Evolutionary conservation across 2,329 filamentous ascomycete species (phyloP).

Genomic region (Cercospora sp.): DNA sequence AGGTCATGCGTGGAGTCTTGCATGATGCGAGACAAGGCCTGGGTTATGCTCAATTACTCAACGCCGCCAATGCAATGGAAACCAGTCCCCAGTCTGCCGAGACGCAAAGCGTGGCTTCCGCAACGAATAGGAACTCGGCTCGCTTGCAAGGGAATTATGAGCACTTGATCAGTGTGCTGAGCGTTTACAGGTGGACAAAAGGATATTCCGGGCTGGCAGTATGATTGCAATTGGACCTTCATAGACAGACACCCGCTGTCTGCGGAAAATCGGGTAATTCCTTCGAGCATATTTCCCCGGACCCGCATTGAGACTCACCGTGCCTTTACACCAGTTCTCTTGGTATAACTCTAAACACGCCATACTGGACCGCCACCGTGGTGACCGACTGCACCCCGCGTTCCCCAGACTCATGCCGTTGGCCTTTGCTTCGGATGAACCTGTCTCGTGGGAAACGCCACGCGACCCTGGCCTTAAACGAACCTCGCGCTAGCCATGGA

Average conservation of each 20-base stretch:
- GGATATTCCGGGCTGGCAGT: neutral
- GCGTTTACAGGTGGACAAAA: neutral
- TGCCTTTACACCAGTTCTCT: neutral
- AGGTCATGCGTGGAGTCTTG: neutral
- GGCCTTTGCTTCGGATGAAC: neutral
- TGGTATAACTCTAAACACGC: neutral
- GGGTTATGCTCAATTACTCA: neutral
- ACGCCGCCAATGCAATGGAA: neutral
- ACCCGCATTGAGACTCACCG: neutral
- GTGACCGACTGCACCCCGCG: neutral
- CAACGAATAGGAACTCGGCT: neutral
- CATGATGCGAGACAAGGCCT: neutral
- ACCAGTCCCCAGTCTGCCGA: neutral
- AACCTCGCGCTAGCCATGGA: neutral
- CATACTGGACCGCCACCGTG: neutral
- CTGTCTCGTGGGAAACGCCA: neutral
- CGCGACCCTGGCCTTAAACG: neutral
- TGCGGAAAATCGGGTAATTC: neutral
- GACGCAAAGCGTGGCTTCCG: neutral
- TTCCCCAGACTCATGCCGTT: neutral
- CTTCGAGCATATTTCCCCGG: neutral
- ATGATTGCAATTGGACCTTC: neutral
- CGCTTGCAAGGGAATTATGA: neutral
- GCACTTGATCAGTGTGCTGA: neutral
- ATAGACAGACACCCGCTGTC: neutral